Base-by-base conservation (phyloP, 352 stramenopile species). In the Pythium phragmitis region DNA sequence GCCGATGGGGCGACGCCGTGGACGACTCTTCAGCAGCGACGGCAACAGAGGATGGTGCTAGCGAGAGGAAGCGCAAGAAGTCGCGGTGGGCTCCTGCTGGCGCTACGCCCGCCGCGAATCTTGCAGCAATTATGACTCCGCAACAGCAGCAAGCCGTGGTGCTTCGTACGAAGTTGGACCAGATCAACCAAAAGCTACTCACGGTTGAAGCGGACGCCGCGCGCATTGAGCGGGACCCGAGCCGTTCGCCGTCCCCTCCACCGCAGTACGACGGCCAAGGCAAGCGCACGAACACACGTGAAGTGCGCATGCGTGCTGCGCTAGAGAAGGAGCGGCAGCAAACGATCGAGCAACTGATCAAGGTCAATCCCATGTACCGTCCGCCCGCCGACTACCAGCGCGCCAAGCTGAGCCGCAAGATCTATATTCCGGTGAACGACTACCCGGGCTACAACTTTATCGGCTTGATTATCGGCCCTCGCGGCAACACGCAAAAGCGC, bases 401-500 rank as follows among this genome's bases (percentile, higher is more conserved):
- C 53, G 81, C 93, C 60, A 99, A 98, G 78, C 80, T 98, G 53
- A 88, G 79, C 49, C 91, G 94, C 41, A 99, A 99, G 79, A 95
- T 99, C 61, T 97, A 97, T 67, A 99, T 99, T 73, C 97, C 97
- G 0, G 81, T 98, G 43, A 96, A 98, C 45, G 92, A 99, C 43
- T 98, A 97, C 82, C 98, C 98, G 0, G 96, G 87, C 6, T 99
- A 99, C 82, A 99, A 99, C 76, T 99, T 99, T 74, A 99, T 99
- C 51, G 97, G 96, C 4, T 74, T 99, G 34, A 99, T 99, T 73
- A 99, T 99, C 57, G 98, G 97, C 13, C 97, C 98, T 3, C 86
- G 98, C 14, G 98, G 97, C 11, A 99, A 99, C 70, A 99, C 97
- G 17, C 97, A 99, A 72, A 99, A 99, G 73, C 96, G 98, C 54